Evolutionary conservation across 2,329 filamentous ascomycete genomes (phyloP).

Genomic region (Colletotrichum gigasporum): DNA sequence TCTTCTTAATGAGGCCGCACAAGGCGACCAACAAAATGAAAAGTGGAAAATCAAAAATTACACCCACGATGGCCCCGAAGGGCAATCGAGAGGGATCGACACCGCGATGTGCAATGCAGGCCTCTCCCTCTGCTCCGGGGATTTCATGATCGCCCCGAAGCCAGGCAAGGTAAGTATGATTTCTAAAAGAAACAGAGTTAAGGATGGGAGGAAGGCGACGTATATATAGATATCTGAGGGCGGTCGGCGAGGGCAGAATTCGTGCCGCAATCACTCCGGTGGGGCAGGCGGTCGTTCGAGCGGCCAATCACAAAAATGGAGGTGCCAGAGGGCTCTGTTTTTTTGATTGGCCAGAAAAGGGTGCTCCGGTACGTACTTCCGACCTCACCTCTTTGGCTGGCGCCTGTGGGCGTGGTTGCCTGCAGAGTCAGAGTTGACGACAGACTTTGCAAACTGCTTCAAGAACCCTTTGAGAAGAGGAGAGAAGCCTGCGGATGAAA

Average conservation of each 20-base stretch:
- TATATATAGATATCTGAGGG: conserved; percentile 41
- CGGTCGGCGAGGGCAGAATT: background rate
- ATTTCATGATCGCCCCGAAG: conserved; percentile 53
- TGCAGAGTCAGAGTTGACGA: too few relatives aligned
- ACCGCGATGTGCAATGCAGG: conserved; percentile 61
- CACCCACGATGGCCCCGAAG: conserved; percentile 34
- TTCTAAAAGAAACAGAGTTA: conserved; percentile 40
- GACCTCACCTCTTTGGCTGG: background rate
- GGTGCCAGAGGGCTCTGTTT: rapidly evolving
- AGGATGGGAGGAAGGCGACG: conserved; percentile 23
- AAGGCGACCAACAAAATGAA: conserved; percentile 28
- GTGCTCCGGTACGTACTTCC: background rate
- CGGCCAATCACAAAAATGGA: background rate
- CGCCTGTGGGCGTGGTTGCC: too few relatives aligned
- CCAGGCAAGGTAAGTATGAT: conserved; percentile 64
- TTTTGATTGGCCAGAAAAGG: background rate
- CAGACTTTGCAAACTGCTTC: too few relatives aligned
- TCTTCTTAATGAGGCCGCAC: conserved; percentile 35
- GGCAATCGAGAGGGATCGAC: conserved; percentile 33
- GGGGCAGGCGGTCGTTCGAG: background rate
- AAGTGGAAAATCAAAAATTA: conserved; percentile 38
- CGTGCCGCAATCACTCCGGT: conserved; percentile 16
- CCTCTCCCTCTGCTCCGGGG: conserved; percentile 51
- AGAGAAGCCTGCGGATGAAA: too few relatives aligned
- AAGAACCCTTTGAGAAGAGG: too few relatives aligned